phyloP scores from a whole-genome alignment of 371 early-diverging fungal species.

The Phascolomyces articulosus region DNA sequence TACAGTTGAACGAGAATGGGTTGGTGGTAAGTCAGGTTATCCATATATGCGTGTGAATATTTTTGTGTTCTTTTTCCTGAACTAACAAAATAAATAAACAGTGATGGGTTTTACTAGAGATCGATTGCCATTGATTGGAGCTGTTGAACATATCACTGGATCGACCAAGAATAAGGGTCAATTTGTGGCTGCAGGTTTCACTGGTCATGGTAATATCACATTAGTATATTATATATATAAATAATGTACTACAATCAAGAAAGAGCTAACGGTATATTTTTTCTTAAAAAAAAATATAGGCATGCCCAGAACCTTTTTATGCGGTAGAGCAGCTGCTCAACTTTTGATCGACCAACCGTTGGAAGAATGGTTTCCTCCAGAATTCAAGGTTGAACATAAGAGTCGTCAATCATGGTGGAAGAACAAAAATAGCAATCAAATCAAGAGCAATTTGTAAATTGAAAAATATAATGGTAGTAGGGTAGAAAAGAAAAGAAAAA shows the following conservation, averaged over 20 bases:
- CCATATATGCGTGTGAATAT: too few species aligned
- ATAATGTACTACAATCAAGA: not conserved
- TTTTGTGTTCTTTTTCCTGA: too few species aligned
- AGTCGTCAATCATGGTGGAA: slow-evolving; percentile 17
- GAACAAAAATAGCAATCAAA: not conserved
- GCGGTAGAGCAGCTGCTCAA: slow-evolving; percentile 44
- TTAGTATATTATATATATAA: not conserved
- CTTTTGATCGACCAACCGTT: slow-evolving; percentile 29
- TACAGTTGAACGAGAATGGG: slow-evolving; percentile 22
- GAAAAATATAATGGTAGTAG: too few species aligned
- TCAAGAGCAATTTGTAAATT: slow-evolving; percentile 11
- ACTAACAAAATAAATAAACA: too few species aligned
- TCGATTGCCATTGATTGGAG: slow-evolving; percentile 48
- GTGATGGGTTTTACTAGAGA: slow-evolving; percentile 49
- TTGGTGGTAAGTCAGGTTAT: slow-evolving; percentile 36
- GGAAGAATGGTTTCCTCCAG: slow-evolving; percentile 25
- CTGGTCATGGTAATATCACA: slow-evolving; percentile 31
- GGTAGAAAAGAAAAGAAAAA: too few species aligned
- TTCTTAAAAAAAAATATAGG: slow-evolving; percentile 30
- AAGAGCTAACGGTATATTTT: not conserved
- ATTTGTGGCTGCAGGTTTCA: slow-evolving; percentile 49
- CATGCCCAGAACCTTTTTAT: slow-evolving; percentile 55
- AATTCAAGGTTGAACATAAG: slow-evolving; percentile 26
- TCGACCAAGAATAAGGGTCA: slow-evolving; percentile 22
- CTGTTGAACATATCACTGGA: slow-evolving; percentile 17